Base-by-base conservation (phyloP, 345 rosid species). In the Capsella bursapastoris region DNA sequence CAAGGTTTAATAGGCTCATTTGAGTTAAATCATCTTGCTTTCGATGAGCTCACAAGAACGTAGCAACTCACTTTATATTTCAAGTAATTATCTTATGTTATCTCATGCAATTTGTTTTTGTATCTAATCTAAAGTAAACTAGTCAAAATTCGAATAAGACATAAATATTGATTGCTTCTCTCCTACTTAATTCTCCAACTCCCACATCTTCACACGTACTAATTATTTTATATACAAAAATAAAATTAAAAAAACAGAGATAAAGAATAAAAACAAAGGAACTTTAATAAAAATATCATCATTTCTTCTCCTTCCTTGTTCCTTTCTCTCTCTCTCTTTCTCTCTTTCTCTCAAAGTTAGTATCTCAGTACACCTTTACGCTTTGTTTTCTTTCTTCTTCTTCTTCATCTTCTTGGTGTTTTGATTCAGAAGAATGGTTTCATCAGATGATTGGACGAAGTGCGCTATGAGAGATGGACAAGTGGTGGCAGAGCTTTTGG, bases 401-500 rank as follows among this genome's bases (percentile, higher is more conserved):
- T 27, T 53, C 58, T 55, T 55, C 37, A 28, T 25, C 57, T 59
- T 28, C 51, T 53, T 50, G 18, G 11, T 15, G 34, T 40, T 50
- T 31, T 25, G 9, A 47, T 37, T 8, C 52, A 62, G 41, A 22
- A 65, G 80, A n/a, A 69, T 51, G 83, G 56, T 18, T 22, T 3
- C 69, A 68, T 74, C 60, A 65, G 96, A 88, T 71, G 90, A 86
- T 35, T 92, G 98, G 98, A 80, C 91, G 45, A 77, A 18, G 52
- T 80, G 90, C 8, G 98, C 98, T 68, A 88, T 92, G 89, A 79
- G 73, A 27, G 93, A 92, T 31, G 91, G 85, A 79, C 80, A 32
- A 57, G 78, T 90, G 44, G 98, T 88, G 58, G 98, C 83, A 12
- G 88, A 92, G 85, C 80, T 92, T 8, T 80, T 92, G 11, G 69